phyloP scores from a whole-genome alignment of 129 eudicot species.

The Oenanthe sinensis region DNA sequence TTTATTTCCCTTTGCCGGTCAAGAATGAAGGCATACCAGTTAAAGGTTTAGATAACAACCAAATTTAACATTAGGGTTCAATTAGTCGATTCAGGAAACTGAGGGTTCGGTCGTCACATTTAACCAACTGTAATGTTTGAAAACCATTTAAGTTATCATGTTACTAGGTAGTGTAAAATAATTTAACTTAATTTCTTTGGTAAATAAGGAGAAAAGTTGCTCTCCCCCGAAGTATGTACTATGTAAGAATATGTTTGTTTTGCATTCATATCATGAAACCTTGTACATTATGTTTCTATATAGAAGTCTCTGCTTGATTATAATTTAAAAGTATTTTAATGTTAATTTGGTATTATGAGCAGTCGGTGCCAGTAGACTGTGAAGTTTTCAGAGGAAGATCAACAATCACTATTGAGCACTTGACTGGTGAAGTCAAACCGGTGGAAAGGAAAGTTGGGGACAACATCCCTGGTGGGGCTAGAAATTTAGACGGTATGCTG shows the following conservation, averaged over 20 bases:
- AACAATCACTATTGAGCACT: constrained; percentile 87
- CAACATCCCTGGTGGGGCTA: constrained; percentile 90
- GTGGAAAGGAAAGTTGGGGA: constrained; percentile 74
- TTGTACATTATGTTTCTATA: not conserved
- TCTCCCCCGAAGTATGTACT: not conserved
- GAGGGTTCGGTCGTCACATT: not conserved
- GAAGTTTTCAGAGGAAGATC: constrained; percentile 86
- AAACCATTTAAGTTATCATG: not conserved
- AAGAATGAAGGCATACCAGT: not conserved
- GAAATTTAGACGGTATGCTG: constrained; percentile 97
- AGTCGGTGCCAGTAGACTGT: constrained; percentile 99
- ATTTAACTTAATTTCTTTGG: not conserved
- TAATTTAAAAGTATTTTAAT: constrained; percentile 1
- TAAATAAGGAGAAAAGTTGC: not conserved
- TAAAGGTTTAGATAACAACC: not conserved
- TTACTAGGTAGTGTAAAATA: not conserved
- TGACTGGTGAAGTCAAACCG: constrained; percentile 98
- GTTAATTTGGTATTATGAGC: constrained; percentile 30
- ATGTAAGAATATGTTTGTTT: not conserved
- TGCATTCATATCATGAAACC: not conserved
- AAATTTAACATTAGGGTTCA: not conserved
- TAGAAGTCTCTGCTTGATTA: not conserved
- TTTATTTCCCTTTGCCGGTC: not conserved
- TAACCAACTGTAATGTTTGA: not conserved
- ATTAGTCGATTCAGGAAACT: not conserved